A percentile compares a stretch with the other conserved stretches of the same genome.
These are phyloP conservation scores for Geranomyces variabilis DNA, from an alignment of 192 early-diverging fungal species.

Conservation along the genomic window DNA sequence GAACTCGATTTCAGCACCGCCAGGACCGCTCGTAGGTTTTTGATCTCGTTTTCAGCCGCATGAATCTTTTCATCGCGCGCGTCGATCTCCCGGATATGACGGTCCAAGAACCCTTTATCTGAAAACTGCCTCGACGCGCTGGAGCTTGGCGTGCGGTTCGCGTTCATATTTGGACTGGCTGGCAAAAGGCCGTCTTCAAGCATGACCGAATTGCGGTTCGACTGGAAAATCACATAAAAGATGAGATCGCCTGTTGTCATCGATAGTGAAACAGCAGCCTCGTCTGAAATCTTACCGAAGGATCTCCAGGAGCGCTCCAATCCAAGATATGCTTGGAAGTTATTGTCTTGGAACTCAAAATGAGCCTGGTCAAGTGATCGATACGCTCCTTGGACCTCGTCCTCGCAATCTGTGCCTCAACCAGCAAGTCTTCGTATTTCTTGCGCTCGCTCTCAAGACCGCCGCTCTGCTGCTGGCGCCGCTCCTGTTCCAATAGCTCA, in stretches of 20 bases:
- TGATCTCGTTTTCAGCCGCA: conserved; percentile 40
- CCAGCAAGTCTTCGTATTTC: conserved; percentile 53
- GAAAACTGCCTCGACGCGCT: neutral
- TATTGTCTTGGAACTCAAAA: conserved; percentile 73
- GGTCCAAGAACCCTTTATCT: conserved; percentile 47
- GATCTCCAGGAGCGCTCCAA: conserved; percentile 50
- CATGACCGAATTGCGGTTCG: conserved; percentile 44
- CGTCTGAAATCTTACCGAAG: neutral
- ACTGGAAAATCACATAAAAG: conserved; percentile 18
- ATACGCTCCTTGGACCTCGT: conserved; percentile 82
- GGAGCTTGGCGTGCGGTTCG: neutral
- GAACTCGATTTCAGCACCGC: conserved; percentile 36
- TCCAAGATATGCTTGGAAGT: conserved; percentile 51
- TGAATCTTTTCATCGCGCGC: conserved; percentile 44
- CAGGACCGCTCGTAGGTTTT: conserved; percentile 48
- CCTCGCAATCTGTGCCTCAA: conserved; percentile 51
- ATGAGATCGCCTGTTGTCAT: too few relatives aligned
- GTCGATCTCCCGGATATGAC: conserved; percentile 55
- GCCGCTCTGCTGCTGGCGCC: conserved; percentile 32
- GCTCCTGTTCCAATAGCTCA: conserved; percentile 52
- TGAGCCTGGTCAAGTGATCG: conserved; percentile 82
- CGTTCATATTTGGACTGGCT: neutral
- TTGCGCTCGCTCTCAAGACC: conserved; percentile 29
- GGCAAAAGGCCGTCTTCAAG: conserved; percentile 47
- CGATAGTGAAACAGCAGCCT: neutral